Evolutionary conservation across 768 basidiomycete genomes (phyloP), one percentile per base, ranked within the genome.

Genomic region (Obba rivulosa): DNA sequence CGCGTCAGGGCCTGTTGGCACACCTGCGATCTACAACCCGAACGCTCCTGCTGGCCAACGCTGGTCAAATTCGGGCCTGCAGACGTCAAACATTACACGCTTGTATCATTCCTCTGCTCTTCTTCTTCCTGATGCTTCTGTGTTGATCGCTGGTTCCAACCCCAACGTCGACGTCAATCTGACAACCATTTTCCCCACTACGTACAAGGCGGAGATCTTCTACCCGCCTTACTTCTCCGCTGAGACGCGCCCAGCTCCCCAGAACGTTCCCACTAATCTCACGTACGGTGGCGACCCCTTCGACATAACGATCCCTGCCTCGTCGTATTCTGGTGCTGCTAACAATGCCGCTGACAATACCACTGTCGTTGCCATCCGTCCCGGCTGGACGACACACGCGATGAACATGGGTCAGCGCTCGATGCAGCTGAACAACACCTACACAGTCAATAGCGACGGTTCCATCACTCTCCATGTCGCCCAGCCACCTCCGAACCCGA

Each of bases 101-200:
- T 66, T 98, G 60, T 98, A 98, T 67, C 95, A 98, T 69, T 95
- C 92, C 0, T 79, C 80, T 0, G 93, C 92, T 8, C 77, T 94
- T n/a, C 78, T 97, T 21, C 79, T 97, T 14, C 85, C 92, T 8
- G 92, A 88, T 51, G 89, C 80, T 1, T 88, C 87, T 2, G 83
- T 98, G 34, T 65, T 96, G 42, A 78, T 95, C 55, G 91, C 90
- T 24, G 95, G 95, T 7, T 92, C 90, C 25, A 97, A 97, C 69
- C 93, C 94, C 1, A 94, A 94, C 60, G 73, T 87, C 28, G 93
- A 97, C 57, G 84, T 86, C 51, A 83, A 85, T 57, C 51, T 69
- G 28, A 65, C 69, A n/a, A 75, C 78, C 9, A 34, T 73, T 31
- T 92, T 73, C 72, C 83, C 85, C 1, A 92, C 92, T 2, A 80